A percentile compares a stretch with the other conserved stretches of the same genome.
These are phyloP conservation scores for Antitrichia curtipendula DNA, from an alignment of 225 moss, liverwort and hornwort genomes.

Conservation along the genomic window DNA sequence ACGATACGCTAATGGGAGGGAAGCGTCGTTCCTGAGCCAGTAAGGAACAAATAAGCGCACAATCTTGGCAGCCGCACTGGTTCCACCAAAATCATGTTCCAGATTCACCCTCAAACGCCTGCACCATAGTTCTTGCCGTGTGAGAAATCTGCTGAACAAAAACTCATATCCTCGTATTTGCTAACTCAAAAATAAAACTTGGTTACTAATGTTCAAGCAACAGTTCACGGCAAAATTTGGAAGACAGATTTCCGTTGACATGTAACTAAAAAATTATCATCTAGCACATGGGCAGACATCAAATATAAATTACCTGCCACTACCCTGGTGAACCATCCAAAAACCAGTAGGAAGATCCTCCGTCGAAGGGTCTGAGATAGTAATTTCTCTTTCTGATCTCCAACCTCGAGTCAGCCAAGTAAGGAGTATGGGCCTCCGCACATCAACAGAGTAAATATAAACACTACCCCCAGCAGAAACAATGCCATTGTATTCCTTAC, in stretches of 20 bases:
- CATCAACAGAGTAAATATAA: slow-evolving; percentile 71
- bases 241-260: neutral
- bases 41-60: slow-evolving; percentile 96
- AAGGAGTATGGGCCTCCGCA: slow-evolving; percentile 80
- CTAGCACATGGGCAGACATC: neutral
- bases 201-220: neutral
- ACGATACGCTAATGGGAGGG: slow-evolving; percentile 69
- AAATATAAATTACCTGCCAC: slow-evolving; percentile 50
- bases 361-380: slow-evolving; percentile 80
- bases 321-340: slow-evolving; percentile 84
- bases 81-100: slow-evolving; percentile 90
- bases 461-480: slow-evolving; percentile 75
- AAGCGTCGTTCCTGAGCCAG: slow-evolving; percentile 84
- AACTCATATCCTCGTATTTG: neutral
- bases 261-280: neutral
- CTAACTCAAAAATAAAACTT: neutral
- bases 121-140: slow-evolving; percentile 5
- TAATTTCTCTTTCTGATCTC: slow-evolving; percentile 85
- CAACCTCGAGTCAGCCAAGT: slow-evolving; percentile 95
- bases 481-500: slow-evolving; percentile 67
- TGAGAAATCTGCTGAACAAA: neutral
- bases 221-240: neutral
- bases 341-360: slow-evolving; percentile 86
- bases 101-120: slow-evolving; percentile 90
- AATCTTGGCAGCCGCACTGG: slow-evolving; percentile 71